Base-by-base conservation (phyloP, 768 basidiomycete genomes). In the Amanita pallidorosea region DNA sequence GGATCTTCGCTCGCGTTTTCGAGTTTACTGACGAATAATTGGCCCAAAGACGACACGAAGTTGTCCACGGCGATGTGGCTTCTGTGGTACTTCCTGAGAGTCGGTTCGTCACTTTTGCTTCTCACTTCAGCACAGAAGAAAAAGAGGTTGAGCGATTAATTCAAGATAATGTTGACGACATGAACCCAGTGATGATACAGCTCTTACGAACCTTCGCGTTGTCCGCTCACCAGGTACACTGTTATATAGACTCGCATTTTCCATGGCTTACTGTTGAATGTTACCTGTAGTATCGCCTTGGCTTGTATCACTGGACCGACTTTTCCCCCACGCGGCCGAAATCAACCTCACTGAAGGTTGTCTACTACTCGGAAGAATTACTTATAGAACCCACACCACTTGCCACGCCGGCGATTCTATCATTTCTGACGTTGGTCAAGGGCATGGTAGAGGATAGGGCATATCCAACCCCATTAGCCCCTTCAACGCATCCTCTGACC, bases 11-110 rank as follows among this genome's bases (percentile, higher is more conserved):
- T 63, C 34, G 76, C 78, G 0, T 65, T 65, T 20, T 58, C 62
- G 34, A 62, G 61, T 36, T 67, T 81, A 20, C 60, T 58, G n/a
- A 61, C 56, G 7, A 74, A 75, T 18, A 54, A 60, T 3, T 89
- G 87, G 85, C 82, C 81, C 0, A 60, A 65, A 34, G 74, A 79
- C 45, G 69, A 74, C 49, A 69, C 70, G 54, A 66, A 70, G 17
- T 76, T 72, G 41, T 69, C 81, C 3, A 61, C 88, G 42, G 83
- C 80, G 3, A 83, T 88, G 77, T 90, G 85, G 87, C 59, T 89
- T 15, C 77, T 85, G 57, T 90, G 86, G 85, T 78, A 85, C 56
- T 64, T 88, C 34, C 61, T 88, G 13, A 70, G 68, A 20, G 75
- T 77, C 53, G 76, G 86, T 83, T 55, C 56, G 81, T 42, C n/a